Base-by-base conservation (phyloP, 805 yeast genomes). In the Ogataea nonfermentans region DNA sequence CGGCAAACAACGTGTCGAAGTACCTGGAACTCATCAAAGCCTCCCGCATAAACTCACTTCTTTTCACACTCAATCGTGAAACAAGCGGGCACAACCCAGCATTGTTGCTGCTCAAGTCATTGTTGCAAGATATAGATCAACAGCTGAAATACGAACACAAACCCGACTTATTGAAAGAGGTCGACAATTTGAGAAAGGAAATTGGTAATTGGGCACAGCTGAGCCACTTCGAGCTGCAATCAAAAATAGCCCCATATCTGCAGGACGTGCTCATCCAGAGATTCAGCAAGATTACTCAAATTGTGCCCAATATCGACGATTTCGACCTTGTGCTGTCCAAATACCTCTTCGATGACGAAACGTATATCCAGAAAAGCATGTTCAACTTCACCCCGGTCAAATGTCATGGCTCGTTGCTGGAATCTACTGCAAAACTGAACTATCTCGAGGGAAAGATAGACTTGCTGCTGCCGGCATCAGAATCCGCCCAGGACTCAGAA, bases 221-320 rank as follows among this genome's bases (percentile, higher is more conserved):
- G 7, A 55, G 67, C 3, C 69, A 65, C 49, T 50, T 56, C 32
- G 66, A 62, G 39, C 41, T 65, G 24, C 69, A 65, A 40, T 49
- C 63, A 1, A 51, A 51, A 14, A 53, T 64, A 10, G 46, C 47
- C 1, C 66, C 66, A 7, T 62, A 55, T 30, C 37, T 61, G 27
- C 53, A 61, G 3, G 44, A 53, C 17, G 43, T 49, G 2, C 40
- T 62, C 4, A 44, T 62, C 17, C 49, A 48, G 12, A 50, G 55
- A 23, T 60, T 59, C 33, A 49, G 59, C 15, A 53, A 53, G 24
- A 46, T 65, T 4, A 50, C 56, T 16, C 59, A 56, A 43, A 41
- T 63, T n/a, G 24, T 64, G 17, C 47, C 56, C 26, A 61, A 54
- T 37, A 53, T 64, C 4, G 69, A 65, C 30, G 65, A 62, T 25